Evolutionary conservation across 177 flowering plant genomes (phyloP).

Genomic region (Telopea speciosissima): DNA sequence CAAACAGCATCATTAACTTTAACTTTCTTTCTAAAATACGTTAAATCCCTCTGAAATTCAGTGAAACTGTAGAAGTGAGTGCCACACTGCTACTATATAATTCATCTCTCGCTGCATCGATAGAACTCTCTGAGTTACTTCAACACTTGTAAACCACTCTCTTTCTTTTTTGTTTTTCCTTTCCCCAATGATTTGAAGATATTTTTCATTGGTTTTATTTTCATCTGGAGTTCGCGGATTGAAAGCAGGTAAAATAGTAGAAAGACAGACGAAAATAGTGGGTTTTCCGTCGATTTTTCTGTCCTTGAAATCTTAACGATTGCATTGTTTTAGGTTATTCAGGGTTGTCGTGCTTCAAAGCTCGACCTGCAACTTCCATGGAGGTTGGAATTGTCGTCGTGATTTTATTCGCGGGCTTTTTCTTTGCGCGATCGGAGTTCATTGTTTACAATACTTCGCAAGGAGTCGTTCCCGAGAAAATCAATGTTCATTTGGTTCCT

Average conservation of each 20-base stretch:
- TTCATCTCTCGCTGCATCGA: neutral
- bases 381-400: neutral
- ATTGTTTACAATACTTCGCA: conserved; percentile 51
- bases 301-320: neutral
- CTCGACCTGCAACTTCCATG: neutral
- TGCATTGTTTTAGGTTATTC: neutral
- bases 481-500: conserved; percentile 77
- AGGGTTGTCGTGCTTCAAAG: neutral
- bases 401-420: neutral
- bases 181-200: neutral
- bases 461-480: conserved; percentile 45
- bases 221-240: neutral
- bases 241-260: neutral
- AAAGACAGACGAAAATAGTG: too few relatives aligned
- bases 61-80: too few relatives aligned
- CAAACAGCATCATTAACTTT: too few relatives aligned
- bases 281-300: neutral
- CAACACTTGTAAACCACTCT: neutral
- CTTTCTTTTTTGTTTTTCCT: too few relatives aligned
- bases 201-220: neutral
- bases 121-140: neutral
- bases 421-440: neutral
- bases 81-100: neutral
- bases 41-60: too few relatives aligned
- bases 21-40: too few relatives aligned